Conservation (phyloP, 805 yeast genomes). For the Nakazawaea pomicola region DNA sequence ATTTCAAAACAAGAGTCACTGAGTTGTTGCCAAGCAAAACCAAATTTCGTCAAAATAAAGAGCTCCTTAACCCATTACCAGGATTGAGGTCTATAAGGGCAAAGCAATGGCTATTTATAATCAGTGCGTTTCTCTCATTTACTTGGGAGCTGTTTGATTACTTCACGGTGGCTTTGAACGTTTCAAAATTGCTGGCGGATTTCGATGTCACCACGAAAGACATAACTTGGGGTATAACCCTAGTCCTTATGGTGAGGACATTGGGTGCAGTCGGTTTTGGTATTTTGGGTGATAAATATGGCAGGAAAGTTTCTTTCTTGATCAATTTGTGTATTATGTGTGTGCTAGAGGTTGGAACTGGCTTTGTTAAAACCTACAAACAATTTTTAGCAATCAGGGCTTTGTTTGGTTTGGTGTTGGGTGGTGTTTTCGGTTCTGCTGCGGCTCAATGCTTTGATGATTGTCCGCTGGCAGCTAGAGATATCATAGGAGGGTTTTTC, state of each 20-base stretch:
- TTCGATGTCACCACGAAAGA: slow-evolving; percentile 40
- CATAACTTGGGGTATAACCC: slow-evolving; percentile 69
- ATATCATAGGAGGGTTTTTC: slow-evolving; percentile 56
- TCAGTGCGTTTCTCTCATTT: slow-evolving; percentile 63
- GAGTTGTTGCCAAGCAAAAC: slow-evolving; percentile 42
- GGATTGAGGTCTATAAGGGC: slow-evolving; percentile 31
- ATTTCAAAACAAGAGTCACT: slow-evolving; percentile 41
- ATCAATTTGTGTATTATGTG: slow-evolving; percentile 46
- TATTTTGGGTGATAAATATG: slow-evolving; percentile 51
- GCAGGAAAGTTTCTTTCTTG: slow-evolving; percentile 66
- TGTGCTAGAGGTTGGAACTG: slow-evolving; percentile 59
- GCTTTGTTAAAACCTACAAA: slow-evolving; percentile 52
- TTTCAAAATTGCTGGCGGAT: slow-evolving; percentile 41
- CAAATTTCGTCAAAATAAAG: not conserved
- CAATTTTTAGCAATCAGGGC: slow-evolving; percentile 62
- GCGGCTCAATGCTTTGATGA: slow-evolving; percentile 66
- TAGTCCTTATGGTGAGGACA: slow-evolving; percentile 67
- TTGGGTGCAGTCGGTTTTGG: slow-evolving; percentile 71
- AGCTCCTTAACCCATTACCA: slow-evolving; percentile 38
- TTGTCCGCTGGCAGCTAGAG: slow-evolving; percentile 54
- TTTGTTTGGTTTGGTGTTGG: slow-evolving; percentile 65
- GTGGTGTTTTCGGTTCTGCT: slow-evolving; percentile 63
- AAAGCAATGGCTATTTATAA: slow-evolving; percentile 52
- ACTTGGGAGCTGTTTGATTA: slow-evolving; percentile 71
- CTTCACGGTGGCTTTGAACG: slow-evolving; percentile 57